Conservation (phyloP, 2,329 filamentous ascomycete species). For the Ophiocordyceps camponoti-leonardi region DNA sequence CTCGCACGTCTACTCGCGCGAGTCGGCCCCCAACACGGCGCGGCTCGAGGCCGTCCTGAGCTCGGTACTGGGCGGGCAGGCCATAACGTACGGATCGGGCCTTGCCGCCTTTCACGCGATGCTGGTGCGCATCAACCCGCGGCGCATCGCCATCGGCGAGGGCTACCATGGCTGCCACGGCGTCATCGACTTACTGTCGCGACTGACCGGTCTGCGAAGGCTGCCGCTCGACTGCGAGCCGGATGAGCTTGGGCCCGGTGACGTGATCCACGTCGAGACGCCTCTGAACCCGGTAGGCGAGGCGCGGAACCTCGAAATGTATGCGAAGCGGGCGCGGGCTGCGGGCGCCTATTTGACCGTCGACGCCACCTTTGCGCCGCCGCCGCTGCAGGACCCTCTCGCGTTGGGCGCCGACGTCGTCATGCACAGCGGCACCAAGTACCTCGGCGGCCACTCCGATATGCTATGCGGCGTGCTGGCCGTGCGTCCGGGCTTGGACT, state of each 20-base stretch:
- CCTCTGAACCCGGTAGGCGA: constrained; percentile 83
- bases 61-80: constrained; percentile 50
- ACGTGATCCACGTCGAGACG: constrained; percentile 83
- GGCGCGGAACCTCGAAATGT: constrained; percentile 55
- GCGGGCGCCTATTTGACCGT: constrained; percentile 64
- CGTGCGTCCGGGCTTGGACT: constrained; percentile 36
- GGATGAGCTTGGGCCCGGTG: constrained; percentile 53
- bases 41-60: constrained; percentile 74
- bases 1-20: constrained; percentile 70
- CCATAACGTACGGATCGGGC: constrained; percentile 68
- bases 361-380: constrained; percentile 85
- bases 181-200: constrained; percentile 55
- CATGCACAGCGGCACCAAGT: constrained; percentile 92
- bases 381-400: constrained; percentile 78
- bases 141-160: constrained; percentile 61
- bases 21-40: constrained; percentile 60
- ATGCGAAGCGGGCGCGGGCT: constrained; percentile 53
- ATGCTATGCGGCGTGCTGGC: constrained; percentile 76
- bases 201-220: constrained; percentile 58
- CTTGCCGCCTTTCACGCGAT: constrained; percentile 79
- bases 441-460: constrained; percentile 89
- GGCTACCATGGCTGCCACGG: constrained; percentile 94
- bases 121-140: constrained; percentile 69
- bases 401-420: constrained; percentile 64
- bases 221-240: constrained; percentile 53